Percentiles rank a stretch among this genome's conserved stretches.
These are phyloP conservation scores for Solanum pimpinellifolium DNA, from an alignment of 257 asterid genomes.

Conservation along the genomic window DNA sequence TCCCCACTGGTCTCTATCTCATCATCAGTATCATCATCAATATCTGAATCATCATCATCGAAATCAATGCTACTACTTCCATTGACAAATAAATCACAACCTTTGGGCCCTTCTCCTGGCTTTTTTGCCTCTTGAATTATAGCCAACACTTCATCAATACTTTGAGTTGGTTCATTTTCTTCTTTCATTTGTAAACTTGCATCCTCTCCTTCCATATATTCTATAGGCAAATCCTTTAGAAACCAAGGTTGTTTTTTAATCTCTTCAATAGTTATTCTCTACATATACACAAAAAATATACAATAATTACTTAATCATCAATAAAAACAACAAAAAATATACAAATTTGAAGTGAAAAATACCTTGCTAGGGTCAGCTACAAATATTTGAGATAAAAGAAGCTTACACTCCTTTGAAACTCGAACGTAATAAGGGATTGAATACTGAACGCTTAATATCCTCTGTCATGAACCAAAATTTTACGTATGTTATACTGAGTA, in stretches of 20 bases:
- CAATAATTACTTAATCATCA: neutral
- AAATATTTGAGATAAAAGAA: conserved; percentile 66
- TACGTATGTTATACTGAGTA: neutral
- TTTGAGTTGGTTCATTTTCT: conserved; percentile 24
- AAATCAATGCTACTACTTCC: conserved; percentile 65
- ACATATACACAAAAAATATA: neutral
- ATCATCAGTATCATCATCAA: conserved; percentile 46
- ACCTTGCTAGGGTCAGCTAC: conserved; percentile 77
- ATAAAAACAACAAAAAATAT: neutral
- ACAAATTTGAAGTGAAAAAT: neutral
- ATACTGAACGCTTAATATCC: conserved; percentile 78
- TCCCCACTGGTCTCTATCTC: conserved; percentile 70
- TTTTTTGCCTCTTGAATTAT: conserved; percentile 60
- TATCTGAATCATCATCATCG: conserved; percentile 59
- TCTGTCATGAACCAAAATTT: conserved; percentile 22
- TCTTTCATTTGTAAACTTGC: conserved; percentile 16
- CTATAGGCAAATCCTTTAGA: conserved; percentile 37
- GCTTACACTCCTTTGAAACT: conserved; percentile 64
- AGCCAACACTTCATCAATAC: conserved; percentile 50
- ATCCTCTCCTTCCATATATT: conserved; percentile 46
- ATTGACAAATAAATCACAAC: conserved; percentile 15
- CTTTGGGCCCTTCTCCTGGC: conserved; percentile 17
- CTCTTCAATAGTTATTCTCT: conserved; percentile 76
- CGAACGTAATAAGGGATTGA: conserved; percentile 81
- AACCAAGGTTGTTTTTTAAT: conserved; percentile 81